Evolutionary conservation across 805 yeast genomes (phyloP), one percentile per base, ranked within the genome.

Genomic region (Deakozyma indianensis): DNA sequence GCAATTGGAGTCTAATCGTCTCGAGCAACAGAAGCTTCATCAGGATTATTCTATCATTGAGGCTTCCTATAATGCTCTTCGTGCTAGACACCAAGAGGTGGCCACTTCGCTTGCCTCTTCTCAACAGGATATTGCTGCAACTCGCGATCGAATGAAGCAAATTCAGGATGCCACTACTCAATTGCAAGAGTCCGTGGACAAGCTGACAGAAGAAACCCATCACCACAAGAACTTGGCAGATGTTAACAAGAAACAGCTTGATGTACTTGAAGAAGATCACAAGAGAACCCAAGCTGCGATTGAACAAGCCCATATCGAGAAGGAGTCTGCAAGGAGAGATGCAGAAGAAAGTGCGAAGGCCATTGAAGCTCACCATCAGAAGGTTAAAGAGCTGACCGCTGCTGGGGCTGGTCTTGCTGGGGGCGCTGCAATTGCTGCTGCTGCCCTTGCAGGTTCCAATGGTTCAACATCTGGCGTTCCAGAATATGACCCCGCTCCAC

Each of bases 41-140:
- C 76, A 83, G 45, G 88, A 85, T 54, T 68, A 84, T 1, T 74
- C 85, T 0, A 71, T 83, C 40, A 73, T 83, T 1, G 95, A 87
- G 59, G 94, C 94, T 9, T 81, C 75, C 53, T 73, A 74, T 55
- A 81, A 83, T 59, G 77, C 83, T 3, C 71, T 80, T 42, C 83
- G 84, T 48, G 60, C 76, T 0, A 77, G 81, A 50, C 68, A 81
- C 50, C 77, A 75, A 51, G 74, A 73, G 41, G 65, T 79, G 44
- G 83, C 81, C 53, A 58, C 70, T 3, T 70, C 73, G 18, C 67
- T 80, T 41, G 84, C 80, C 45, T 74, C 73, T 43, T 71, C 81
- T n/a, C 88, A 83, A 62, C 73, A 75, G 56, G 74, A 75, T 53
- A 84, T 82, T 51, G 67, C 74, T 15, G 57, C 72, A 2, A 64